Evolutionary conservation across 345 rosid genomes (phyloP), one percentile per base, ranked within the genome.

Genomic region (Camelina sativa): DNA sequence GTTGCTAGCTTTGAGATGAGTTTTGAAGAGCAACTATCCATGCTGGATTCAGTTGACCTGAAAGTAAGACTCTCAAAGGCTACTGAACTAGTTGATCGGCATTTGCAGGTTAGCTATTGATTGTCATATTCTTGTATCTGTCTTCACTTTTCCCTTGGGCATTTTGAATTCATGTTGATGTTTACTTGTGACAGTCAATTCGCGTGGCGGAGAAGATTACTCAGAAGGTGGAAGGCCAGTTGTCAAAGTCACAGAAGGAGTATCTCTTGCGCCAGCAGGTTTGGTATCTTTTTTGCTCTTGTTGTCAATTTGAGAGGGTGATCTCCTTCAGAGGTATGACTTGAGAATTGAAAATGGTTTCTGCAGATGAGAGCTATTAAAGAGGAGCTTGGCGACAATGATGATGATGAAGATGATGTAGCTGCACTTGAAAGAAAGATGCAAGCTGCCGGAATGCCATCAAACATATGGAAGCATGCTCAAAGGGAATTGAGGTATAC

Each of bases 261-360:
- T 95, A 89, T 84, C 99, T 95, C 81, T 80, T 95, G 80, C 97
- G 97, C 47, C 99, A 95, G 83, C 99, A 95, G 97, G 99, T 95
- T 81, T 82, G 62, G 86, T 78, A 57, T 78, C 50, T 80, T 72
- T 72, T 62, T 60, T 54, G 54, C 23, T 46, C 71, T 57, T 3
- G 11, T 37, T 62, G 43, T 51, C 58, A 71, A 32, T 5, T 48
- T 78, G 60, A 48, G 62, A 52, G 34, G 44, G 37, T 59, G 4
- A 66, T 20, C 6, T 37, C 35, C 44, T 52, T 63, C n/a, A 52
- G 67, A 52, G 64, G 67, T 28, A 54, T 57, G 55, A 70, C 48
- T 44, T 63, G 50, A 46, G 34, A 34, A 23, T 47, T 53, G 67
- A 63, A 75, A 48, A 48, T 60, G 72, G 32, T 75, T 40, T 62